Evolutionary conservation across 108 stramenopile genomes (phyloP).

Genomic region (Licmophora abbreviata): DNA sequence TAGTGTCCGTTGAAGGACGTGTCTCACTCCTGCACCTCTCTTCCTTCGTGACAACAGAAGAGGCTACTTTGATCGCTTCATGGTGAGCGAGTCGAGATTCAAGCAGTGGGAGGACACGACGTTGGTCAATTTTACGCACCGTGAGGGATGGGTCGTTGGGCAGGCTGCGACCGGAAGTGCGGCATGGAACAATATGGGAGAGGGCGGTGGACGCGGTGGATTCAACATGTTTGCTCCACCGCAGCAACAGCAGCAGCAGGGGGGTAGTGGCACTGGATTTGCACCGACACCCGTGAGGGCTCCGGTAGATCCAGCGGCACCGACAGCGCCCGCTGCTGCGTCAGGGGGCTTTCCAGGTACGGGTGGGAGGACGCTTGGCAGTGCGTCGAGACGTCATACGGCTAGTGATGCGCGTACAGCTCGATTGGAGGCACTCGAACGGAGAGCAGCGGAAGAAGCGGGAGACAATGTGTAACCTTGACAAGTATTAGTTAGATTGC

Average conservation of each 20-base stretch:
- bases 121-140: conserved; percentile 13
- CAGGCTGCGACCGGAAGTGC: conserved; percentile 24
- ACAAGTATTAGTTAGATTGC: no score
- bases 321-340: not conserved
- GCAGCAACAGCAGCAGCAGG: conserved; percentile 3
- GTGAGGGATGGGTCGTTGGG: conserved; percentile 31
- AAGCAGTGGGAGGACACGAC: conserved; percentile 37
- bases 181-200: conserved; percentile 28
- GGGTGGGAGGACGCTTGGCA: conserved; percentile 20
- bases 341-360: conserved; percentile 9
- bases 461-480: not conserved
- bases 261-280: not conserved
- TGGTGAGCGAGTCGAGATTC: conserved; percentile 14
- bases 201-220: not conserved
- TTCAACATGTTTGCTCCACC: conserved; percentile 4
- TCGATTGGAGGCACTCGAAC: conserved; percentile 29
- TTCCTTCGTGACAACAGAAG: conserved; percentile 5
- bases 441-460: conserved; percentile 3
- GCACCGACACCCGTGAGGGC: conserved; percentile 10
- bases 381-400: conserved; percentile 11
- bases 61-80: conserved; percentile 28
- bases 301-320: conserved; percentile 3
- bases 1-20: not conserved
- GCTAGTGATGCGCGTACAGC: conserved; percentile 29
- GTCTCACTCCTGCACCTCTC: not conserved